These are phyloP conservation scores for Neurospora sp. DNA, from an alignment of 495 filamentous ascomycete genomes.

Conservation along the genomic window DNA sequence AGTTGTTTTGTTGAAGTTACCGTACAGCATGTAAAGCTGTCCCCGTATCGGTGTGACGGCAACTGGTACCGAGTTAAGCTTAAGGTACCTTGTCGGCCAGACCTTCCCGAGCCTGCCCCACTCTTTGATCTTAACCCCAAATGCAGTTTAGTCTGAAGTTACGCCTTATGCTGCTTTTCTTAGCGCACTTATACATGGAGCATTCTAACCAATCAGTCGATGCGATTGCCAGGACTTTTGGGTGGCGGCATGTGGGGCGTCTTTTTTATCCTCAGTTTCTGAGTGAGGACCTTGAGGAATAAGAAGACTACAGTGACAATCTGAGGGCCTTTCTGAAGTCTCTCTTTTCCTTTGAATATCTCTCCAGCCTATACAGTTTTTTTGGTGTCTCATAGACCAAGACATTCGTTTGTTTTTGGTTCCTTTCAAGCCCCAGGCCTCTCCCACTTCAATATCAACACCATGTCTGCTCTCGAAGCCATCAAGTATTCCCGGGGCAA, in stretches of 20 bases:
- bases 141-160: not conserved
- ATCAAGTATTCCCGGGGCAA: constrained; percentile 74
- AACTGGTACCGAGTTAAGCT: not conserved
- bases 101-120: not conserved
- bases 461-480: constrained; percentile 57
- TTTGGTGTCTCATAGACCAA: not conserved
- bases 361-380: not conserved
- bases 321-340: not conserved
- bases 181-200: not conserved
- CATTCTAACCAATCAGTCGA: not conserved
- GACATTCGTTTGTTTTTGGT: not conserved
- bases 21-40: not conserved
- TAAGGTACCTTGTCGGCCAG: not conserved
- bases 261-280: not conserved
- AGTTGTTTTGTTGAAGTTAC: not conserved
- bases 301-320: not conserved
- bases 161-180: not conserved
- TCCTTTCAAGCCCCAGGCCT: not conserved
- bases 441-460: not conserved
- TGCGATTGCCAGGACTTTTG: not conserved
- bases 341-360: not conserved
- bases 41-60: not conserved
- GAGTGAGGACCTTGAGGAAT: not conserved
- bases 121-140: not conserved
- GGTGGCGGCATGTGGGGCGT: not conserved